phyloP scores from a whole-genome alignment of 2,329 filamentous ascomycete species.

The Fonsecaea nubica region DNA sequence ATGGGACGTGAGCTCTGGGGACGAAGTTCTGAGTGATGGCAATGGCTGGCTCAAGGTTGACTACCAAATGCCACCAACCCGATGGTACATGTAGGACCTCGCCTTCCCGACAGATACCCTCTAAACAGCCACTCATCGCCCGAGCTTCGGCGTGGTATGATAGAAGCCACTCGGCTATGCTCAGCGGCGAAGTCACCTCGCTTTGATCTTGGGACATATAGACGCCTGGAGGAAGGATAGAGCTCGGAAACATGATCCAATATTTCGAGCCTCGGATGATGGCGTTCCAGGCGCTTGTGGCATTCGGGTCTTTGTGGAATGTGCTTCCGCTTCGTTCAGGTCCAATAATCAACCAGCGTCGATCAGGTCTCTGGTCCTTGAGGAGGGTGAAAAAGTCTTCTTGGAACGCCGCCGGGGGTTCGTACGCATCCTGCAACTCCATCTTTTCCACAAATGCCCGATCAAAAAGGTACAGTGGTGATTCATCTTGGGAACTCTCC shows the following conservation, averaged over 20 bases:
- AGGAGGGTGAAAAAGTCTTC: slow-evolving; percentile 84
- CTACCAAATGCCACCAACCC: slow-evolving; percentile 96
- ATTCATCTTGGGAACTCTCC: slow-evolving; percentile 79
- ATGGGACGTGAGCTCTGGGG: slow-evolving; percentile 72
- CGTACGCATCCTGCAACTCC: slow-evolving; percentile 72
- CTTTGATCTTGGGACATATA: slow-evolving; percentile 87
- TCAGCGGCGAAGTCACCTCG: slow-evolving; percentile 91
- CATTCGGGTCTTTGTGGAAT: slow-evolving; percentile 84
- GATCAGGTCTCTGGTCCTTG: slow-evolving; percentile 78
- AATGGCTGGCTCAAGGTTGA: slow-evolving; percentile 83
- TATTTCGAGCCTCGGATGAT: slow-evolving; percentile 90
- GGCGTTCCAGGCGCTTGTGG: slow-evolving; percentile 86
- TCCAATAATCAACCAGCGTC: slow-evolving; percentile 91
- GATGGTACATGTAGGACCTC: slow-evolving; percentile 92
- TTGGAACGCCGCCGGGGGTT: slow-evolving; percentile 82
- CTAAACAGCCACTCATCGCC: slow-evolving; percentile 74
- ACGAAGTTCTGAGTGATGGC: slow-evolving; percentile 97
- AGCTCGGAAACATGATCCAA: slow-evolving; percentile 96
- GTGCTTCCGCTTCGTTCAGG: slow-evolving; percentile 87
- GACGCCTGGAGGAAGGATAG: slow-evolving; percentile 74
- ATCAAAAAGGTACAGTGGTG: slow-evolving; percentile 91
- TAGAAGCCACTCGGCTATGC: slow-evolving; percentile 95
- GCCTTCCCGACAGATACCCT: slow-evolving; percentile 82
- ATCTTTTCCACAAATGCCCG: slow-evolving; percentile 87
- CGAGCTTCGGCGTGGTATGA: slow-evolving; percentile 87